These are phyloP conservation scores for Basidiobolus meristosporus DNA, from an alignment of 371 early-diverging fungal species.

Conservation along the genomic window DNA sequence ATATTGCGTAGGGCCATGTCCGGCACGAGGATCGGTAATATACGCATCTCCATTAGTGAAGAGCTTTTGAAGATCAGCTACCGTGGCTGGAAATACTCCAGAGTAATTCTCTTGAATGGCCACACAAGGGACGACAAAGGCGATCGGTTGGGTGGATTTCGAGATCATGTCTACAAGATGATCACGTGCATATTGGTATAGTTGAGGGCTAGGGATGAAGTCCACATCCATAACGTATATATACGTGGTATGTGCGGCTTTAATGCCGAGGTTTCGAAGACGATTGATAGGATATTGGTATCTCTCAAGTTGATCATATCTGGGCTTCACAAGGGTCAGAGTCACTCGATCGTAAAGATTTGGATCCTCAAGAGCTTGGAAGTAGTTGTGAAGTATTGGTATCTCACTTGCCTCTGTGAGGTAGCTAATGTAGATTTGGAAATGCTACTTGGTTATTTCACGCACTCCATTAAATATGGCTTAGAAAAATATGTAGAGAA, in stretches of 20 bases:
- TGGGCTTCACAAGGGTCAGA: constrained; percentile 24
- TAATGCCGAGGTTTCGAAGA: constrained; percentile 32
- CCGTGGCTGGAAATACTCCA: constrained; percentile 13
- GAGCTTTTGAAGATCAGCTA: constrained; percentile 16
- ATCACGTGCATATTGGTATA: constrained; percentile 14
- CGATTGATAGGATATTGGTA: constrained; percentile 39
- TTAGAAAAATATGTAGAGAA: background rate
- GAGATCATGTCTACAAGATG: constrained; percentile 10
- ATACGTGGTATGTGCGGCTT: constrained; percentile 19
- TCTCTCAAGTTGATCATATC: constrained; percentile 14
- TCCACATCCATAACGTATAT: constrained; percentile 40
- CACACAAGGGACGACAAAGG: constrained; percentile 32
- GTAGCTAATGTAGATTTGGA: constrained; percentile 12
- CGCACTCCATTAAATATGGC: background rate
- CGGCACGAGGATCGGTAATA: constrained; percentile 37
- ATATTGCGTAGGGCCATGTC: constrained; percentile 33
- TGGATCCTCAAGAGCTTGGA: constrained; percentile 11
- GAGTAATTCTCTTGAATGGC: constrained; percentile 19
- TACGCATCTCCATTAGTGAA: constrained; percentile 20
- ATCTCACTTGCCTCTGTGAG: constrained; percentile 24
- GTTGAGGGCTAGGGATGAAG: constrained; percentile 22
- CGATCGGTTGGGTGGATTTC: constrained; percentile 8
- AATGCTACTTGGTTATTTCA: background rate
- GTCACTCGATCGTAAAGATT: constrained; percentile 9
- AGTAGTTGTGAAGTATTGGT: constrained; percentile 15